Conservation (phyloP, 2,329 filamentous ascomycete species). For the Neonectria magnoliae region DNA sequence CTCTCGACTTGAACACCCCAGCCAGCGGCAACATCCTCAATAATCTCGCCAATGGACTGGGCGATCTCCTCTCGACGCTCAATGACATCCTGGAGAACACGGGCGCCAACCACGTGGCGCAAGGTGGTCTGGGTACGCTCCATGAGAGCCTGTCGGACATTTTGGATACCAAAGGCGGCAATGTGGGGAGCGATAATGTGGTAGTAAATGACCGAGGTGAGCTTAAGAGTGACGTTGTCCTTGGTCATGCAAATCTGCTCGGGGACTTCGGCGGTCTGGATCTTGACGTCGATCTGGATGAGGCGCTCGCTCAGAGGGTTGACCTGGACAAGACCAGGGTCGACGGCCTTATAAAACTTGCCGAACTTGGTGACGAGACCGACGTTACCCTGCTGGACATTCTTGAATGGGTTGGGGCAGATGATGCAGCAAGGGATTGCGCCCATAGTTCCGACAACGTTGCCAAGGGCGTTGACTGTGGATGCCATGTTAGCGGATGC, state of each 20-base stretch:
- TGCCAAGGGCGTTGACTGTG: conserved; percentile 78
- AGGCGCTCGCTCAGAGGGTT: conserved; percentile 93
- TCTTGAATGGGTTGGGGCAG: conserved; percentile 97
- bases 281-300: conserved; percentile 97
- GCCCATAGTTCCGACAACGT: conserved; percentile 79
- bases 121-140: conserved; percentile 98
- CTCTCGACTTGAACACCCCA: conserved; percentile 98
- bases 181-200: conserved; percentile 96
- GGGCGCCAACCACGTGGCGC: conserved; percentile 94
- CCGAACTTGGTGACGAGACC: conserved; percentile 97
- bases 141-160: conserved; percentile 93
- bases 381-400: conserved; percentile 91
- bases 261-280: conserved; percentile 97
- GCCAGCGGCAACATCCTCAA: conserved; percentile 90
- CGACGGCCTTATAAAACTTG: conserved; percentile 92
- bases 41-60: conserved; percentile 94
- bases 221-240: conserved; percentile 93
- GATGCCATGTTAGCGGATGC: conserved; percentile 9
- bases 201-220: conserved; percentile 99
- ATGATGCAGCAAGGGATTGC: conserved; percentile 91
- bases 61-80: conserved; percentile 98
- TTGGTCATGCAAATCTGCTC: conserved; percentile 99
- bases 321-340: conserved; percentile 96
- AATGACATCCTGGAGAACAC: conserved; percentile 96
- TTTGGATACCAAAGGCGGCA: conserved; percentile 94